Evolutionary conservation across 2,329 filamentous ascomycete genomes (phyloP).

Genomic region (Leptographium flavum): DNA sequence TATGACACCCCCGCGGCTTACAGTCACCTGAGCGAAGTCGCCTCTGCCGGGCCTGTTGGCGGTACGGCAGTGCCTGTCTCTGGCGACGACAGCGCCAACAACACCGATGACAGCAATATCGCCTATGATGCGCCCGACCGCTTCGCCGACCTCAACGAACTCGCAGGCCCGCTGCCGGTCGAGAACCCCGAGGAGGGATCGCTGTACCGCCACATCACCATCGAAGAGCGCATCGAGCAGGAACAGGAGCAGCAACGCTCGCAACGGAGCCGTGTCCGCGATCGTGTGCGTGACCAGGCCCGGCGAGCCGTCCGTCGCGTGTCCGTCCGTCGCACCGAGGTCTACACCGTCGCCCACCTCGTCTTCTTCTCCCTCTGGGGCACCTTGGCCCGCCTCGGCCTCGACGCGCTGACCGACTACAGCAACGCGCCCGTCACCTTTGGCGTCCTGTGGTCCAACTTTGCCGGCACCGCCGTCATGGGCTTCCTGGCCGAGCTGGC

Average conservation of each 20-base stretch:
- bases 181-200: conserved; percentile 25
- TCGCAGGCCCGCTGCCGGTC: conserved; percentile 24
- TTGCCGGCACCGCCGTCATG: conserved; percentile 66
- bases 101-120: too few relatives aligned
- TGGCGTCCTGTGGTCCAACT: conserved; percentile 73
- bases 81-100: too few relatives aligned
- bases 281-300: too few relatives aligned
- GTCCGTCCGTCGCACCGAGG: conserved; percentile 37
- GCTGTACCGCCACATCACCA: conserved; percentile 22
- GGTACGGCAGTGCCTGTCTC: too few relatives aligned
- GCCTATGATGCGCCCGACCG: conserved; percentile 22
- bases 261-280: neutral
- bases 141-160: conserved; percentile 29
- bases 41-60: conserved; percentile 1
- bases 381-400: conserved; percentile 66
- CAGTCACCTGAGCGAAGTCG: conserved; percentile 27
- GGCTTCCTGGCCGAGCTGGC: conserved; percentile 48
- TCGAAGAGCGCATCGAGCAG: conserved; percentile 19
- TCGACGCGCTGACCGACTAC: conserved; percentile 73
- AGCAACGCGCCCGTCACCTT: conserved; percentile 61
- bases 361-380: conserved; percentile 75
- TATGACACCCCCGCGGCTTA: conserved; percentile 20
- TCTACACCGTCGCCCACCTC: conserved; percentile 68
- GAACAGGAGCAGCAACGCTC: neutral
- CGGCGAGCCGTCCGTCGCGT: too few relatives aligned